Conservation (phyloP, 495 filamentous ascomycete species). For the Xylaria castorea region DNA sequence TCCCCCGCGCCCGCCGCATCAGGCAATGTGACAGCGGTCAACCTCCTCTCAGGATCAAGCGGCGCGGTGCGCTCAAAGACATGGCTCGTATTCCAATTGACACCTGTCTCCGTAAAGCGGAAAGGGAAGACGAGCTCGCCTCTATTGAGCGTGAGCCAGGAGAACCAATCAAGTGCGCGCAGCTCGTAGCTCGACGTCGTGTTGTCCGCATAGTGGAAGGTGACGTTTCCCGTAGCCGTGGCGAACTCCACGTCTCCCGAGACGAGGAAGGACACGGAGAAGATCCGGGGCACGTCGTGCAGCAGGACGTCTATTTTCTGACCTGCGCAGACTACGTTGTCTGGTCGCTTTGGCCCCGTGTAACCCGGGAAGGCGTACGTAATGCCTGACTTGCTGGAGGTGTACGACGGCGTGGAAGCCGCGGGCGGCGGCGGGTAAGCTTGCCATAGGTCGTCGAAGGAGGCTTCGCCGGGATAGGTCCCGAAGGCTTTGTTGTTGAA, state of each 20-base stretch:
- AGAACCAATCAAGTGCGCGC: conserved; percentile 55
- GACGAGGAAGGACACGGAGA: conserved; percentile 57
- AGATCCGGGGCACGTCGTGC: conserved; percentile 36
- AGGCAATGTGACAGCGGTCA: conserved; percentile 52
- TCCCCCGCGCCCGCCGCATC: conserved; percentile 40
- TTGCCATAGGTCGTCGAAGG: conserved; percentile 50
- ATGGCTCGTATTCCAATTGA: conserved; percentile 59
- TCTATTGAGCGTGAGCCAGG: conserved; percentile 55
- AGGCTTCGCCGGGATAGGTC: conserved; percentile 48
- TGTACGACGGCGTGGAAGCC: conserved; percentile 41
- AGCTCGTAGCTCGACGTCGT: conserved; percentile 49
- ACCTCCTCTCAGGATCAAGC: conserved; percentile 54
- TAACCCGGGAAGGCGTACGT: conserved; percentile 57
- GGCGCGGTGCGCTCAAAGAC: conserved; percentile 59
- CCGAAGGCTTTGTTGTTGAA: conserved; percentile 58
- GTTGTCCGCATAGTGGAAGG: conserved; percentile 55
- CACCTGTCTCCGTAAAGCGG: conserved; percentile 51
- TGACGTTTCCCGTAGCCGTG: conserved; percentile 52
- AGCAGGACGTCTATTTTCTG: conserved; percentile 51
- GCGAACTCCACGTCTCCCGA: conserved; percentile 50
- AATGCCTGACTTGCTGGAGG: conserved; percentile 51
- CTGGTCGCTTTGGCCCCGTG: conserved; percentile 44
- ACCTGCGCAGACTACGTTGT: conserved; percentile 54
- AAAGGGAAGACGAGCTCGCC: conserved; percentile 59
- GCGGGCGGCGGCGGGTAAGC: conserved; percentile 54